Evolutionary conservation across 805 yeast genomes (phyloP).

Genomic region (Ogataea glucozyma): DNA sequence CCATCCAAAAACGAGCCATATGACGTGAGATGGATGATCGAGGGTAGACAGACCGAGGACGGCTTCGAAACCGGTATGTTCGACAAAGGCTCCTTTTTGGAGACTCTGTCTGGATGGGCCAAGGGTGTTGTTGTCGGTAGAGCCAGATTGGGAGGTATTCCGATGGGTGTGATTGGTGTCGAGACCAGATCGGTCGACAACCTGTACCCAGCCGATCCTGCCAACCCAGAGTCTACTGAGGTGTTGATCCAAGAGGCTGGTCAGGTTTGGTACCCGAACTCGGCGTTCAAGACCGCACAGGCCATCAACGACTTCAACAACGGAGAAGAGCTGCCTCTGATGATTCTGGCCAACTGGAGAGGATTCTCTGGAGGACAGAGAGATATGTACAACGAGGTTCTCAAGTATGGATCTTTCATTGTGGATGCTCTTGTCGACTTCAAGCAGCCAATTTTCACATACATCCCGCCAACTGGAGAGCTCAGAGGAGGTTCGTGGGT

Average conservation of each 20-base stretch:
- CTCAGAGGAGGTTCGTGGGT: constrained; percentile 99
- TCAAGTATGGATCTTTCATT: constrained; percentile 94
- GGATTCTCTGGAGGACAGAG: constrained; percentile 99
- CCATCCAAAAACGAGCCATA: constrained; percentile 75
- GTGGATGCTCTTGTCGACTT: constrained; percentile 96
- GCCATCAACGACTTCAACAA: constrained; percentile 96
- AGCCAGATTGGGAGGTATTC: constrained; percentile 98
- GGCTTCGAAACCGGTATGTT: constrained; percentile 89
- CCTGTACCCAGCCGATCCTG: constrained; percentile 96
- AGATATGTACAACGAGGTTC: constrained; percentile 98
- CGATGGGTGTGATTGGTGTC: constrained; percentile 96
- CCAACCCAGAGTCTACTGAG: constrained; percentile 94
- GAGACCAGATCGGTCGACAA: constrained; percentile 91
- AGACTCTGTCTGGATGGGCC: constrained; percentile 98
- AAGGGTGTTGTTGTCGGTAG: constrained; percentile 98
- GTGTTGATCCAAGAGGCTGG: constrained; percentile 91
- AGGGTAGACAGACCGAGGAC: constrained; percentile 69
- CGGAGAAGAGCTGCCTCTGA: constrained; percentile 96
- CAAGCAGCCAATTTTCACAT: constrained; percentile 95
- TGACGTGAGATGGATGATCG: constrained; percentile 94
- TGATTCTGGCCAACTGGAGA: constrained; percentile 99
- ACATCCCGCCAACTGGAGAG: constrained; percentile 98
- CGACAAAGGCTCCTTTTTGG: constrained; percentile 91
- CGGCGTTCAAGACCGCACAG: constrained; percentile 98
- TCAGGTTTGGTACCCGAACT: constrained; percentile 99